These are phyloP conservation scores for Aegilops bicornis DNA, from an alignment of 176 grass and related monocot genomes.

Conservation along the genomic window DNA sequence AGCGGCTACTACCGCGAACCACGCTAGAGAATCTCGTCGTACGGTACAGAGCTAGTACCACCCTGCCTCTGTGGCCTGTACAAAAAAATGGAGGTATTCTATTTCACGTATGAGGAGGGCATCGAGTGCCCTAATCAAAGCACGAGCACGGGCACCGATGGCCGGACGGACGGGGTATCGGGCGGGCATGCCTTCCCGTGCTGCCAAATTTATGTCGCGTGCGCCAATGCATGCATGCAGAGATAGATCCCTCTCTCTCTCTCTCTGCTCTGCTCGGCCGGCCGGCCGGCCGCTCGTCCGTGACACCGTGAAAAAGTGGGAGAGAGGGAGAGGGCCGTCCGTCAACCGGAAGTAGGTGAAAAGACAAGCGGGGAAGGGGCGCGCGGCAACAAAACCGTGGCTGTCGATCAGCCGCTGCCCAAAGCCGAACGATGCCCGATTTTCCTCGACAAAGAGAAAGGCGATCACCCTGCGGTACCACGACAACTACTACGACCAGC, in stretches of 20 bases:
- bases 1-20: neutral
- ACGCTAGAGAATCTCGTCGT: neutral
- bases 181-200: neutral
- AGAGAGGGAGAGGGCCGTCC: neutral
- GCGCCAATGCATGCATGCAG: neutral
- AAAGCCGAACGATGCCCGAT: neutral
- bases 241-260: neutral
- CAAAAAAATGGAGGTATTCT: neutral
- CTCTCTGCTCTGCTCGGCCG: too few relatives aligned
- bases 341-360: neutral
- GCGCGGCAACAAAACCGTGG: neutral
- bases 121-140: slow-evolving; percentile 30
- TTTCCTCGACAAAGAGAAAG: neutral
- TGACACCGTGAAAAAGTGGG: neutral
- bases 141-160: neutral
- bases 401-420: neutral
- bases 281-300: neutral
- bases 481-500: neutral
- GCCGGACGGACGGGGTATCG: too few relatives aligned
- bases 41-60: neutral
- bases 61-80: neutral
- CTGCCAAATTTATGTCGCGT: neutral
- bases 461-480: neutral
- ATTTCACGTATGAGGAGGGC: neutral
- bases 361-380: neutral